Base-by-base conservation (phyloP, 495 filamentous ascomycete species). In the Aspergillus kassunensis region DNA sequence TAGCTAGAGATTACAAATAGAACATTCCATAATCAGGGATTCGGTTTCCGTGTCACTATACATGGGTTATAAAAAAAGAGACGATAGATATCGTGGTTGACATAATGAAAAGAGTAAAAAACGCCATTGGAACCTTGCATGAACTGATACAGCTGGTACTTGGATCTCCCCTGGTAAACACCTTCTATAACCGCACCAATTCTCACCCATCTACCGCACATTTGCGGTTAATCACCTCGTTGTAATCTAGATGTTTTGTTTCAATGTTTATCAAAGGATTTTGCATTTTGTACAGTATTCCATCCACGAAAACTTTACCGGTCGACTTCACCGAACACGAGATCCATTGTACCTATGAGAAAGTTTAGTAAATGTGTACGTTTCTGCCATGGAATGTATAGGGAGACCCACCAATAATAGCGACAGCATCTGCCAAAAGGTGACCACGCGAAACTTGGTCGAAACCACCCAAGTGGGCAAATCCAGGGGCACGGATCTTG, bases 401-500 rank as follows among this genome's bases (percentile, higher is more conserved):
- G n/a, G n/a, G n/a, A n/a, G n/a, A n/a, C 67, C 62, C 62, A 67
- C 90, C 91, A 61, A 97, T 97, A 57, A 97, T 91, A 15, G 91
- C 91, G 52, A 98, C 93, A 12, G 95, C 93, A 77, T 99, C 93
- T 36, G 93, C 95, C 58, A 99, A 73, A 61, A 99, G 67, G 80
- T 99, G 93, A 11, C 95, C 93, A 66, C 86, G 85, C 37, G 83
- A 81, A 29, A 99, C 77, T 64, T 97, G 91, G 67, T 99, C 93
- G 65, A 99, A 96, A 51, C 89, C 89, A 56, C 82, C 82, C 66
- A 99, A 73, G 80, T 99, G 93, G 40, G 93, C 95, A 62, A 99
- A 99, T 48, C 93, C 93, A 31, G 93, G 93, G 30, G 95, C 91
- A 58, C 93, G 83, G 61, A 99, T 96, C 79, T 97, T 95, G 73